Evolutionary conservation across 2,329 filamentous ascomycete genomes (phyloP), one percentile per base, ranked within the genome.

Genomic region (Penicillium expansum): DNA sequence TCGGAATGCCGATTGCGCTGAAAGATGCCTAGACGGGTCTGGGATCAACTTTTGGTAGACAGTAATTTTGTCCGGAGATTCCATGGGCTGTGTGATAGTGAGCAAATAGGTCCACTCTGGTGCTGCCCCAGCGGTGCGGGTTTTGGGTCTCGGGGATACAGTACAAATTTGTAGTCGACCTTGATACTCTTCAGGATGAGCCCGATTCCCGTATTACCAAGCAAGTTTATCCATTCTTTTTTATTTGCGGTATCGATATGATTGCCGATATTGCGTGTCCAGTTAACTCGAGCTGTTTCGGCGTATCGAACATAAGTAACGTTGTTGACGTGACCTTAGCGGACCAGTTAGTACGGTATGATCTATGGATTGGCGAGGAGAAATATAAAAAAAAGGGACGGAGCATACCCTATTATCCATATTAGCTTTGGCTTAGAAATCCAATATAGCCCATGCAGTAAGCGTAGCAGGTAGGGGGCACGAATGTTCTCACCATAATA

Each of bases 281-380:
- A 96, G 67, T 92, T 90, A 32, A 93, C 83, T 35, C 92, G 83
- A 4, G 86, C 87, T 6, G 88, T 87, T 72, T 97, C 92, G 35
- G 91, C 91, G 72, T 90, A 96, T 59, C 89, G 84, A 65, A 89
- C 86, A 73, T 96, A 96, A 62, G 84, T 85, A 60, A 92, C 86
- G 66, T 96, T 96, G 72, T 96, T 96, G 48, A 96, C 88, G 73
- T 96, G 91, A 48, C 86, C 84, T 86, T 77, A n/a, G n/a, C n/a
- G 37, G 10, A n/a, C 14, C 30, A 42, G 24, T 63, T 49, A 52
- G 55, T 38, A 43, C 18, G 7, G 24, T 3, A 44, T 13, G 9
- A n/a, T 13, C 8, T 0, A 35, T 16, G 4, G 2, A n/a, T 1
- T 20, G 24, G n/a, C 10, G 13, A 29, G 11, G 10, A 37, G 4